These are phyloP conservation scores for Rhizoclosmatium sp. DNA, from an alignment of 192 early-diverging fungal genomes.

Conservation along the genomic window DNA sequence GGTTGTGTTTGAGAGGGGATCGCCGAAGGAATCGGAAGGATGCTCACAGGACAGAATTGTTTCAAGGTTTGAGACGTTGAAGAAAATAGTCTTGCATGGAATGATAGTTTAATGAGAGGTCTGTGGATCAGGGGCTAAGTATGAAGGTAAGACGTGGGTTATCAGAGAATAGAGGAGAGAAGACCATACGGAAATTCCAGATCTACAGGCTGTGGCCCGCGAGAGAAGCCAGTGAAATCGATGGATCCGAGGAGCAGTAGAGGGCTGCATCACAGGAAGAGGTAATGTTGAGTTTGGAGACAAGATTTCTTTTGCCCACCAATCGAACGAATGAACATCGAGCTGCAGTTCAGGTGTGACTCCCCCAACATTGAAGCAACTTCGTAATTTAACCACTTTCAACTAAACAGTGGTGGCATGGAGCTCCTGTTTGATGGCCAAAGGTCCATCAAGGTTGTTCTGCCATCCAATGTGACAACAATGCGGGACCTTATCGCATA, in stretches of 20 bases:
- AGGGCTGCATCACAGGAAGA: neutral
- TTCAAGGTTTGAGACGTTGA: no score
- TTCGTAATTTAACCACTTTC: no score
- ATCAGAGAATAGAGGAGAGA: no score
- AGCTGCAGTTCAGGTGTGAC: conserved; percentile 38
- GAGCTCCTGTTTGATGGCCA: conserved; percentile 89
- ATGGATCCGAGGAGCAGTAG: neutral
- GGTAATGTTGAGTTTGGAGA: neutral
- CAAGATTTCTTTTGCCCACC: neutral
- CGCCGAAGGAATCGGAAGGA: neutral
- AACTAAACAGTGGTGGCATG: conserved; percentile 76
- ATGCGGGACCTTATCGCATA: conserved; percentile 75
- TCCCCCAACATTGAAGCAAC: neutral
- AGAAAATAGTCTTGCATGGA: no score
- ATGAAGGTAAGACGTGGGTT: no score
- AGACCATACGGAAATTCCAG: no score
- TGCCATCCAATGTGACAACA: conserved; percentile 48
- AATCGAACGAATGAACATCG: conserved; percentile 9
- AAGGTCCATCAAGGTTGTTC: conserved; percentile 52
- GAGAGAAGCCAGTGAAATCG: neutral
- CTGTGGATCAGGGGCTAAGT: no score
- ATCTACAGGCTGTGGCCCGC: no score
- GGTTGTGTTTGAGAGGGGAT: neutral
- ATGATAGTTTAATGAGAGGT: no score
- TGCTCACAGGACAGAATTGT: conserved; percentile 2